Base-by-base conservation (phyloP, 2,329 filamentous ascomycete species). In the Sphaerulina vaccinii region DNA sequence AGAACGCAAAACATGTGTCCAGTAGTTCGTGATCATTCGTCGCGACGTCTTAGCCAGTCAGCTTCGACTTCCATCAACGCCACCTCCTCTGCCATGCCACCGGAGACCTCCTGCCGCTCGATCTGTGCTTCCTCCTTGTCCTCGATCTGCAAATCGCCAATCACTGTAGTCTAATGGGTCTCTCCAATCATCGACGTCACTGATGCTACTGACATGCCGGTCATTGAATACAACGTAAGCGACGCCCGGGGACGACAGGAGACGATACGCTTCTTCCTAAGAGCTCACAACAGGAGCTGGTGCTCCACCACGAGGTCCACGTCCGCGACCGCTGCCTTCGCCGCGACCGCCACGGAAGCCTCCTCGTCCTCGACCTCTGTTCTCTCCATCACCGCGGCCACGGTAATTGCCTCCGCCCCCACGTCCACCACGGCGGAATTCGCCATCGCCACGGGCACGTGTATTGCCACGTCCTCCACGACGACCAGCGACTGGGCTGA, bases 401-500 rank as follows among this genome's bases (percentile, higher is more conserved):
- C 56, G 55, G 54, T 52, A 36, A 33, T 53, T 52, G 37, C 51
- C 56, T 42, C 62, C 46, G 48, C 57, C 55, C 18, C 58, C 54
- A 29, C 63, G 60, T 16, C 60, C 57, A 23, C 67, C 68, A 39
- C 50, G 44, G 43, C 69, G 54, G 45, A 56, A 58, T 43, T 65
- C 62, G n/a, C 64, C 65, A 46, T 72, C 75, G 53, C 64, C 63
- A 19, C 68, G 67, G 19, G 72, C 68, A 55, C 73, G 61, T 64
- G 69, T 68, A 48, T 65, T 63, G 41, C 73, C 67, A 27, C 70
- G 67, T 45, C 71, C 70, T 5, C 63, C 57, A 38, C 59, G 57
- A 55, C 64, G 63, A 42, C 63, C 60, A 18, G 63, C 55, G 2
- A 90, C 86, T 64, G 86, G 82, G 54, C 86, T 83, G 77, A 90